These are phyloP conservation scores for Sugiyamaella floridensis DNA, from an alignment of 805 yeast species.

Conservation along the genomic window DNA sequence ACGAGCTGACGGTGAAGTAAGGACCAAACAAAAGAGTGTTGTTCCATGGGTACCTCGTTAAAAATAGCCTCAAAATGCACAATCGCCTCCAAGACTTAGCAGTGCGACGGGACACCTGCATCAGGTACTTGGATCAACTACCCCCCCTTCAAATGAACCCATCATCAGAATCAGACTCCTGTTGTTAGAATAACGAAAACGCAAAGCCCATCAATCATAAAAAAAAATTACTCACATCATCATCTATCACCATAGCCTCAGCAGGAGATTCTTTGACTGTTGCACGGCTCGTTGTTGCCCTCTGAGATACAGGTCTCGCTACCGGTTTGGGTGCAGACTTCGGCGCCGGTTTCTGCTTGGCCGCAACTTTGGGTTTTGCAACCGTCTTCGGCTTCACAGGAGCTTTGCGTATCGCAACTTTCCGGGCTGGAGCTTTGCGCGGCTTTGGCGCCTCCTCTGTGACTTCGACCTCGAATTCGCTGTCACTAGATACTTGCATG, in stretches of 20 bases:
- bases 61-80: too few species aligned
- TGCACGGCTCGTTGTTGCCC: too few species aligned
- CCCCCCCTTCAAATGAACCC: neutral
- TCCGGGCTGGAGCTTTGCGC: neutral
- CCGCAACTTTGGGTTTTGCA: neutral
- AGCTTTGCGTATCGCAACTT: neutral
- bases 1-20: neutral
- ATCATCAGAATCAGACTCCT: neutral
- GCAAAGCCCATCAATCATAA: neutral
- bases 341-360: neutral
- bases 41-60: too few species aligned
- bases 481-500: neutral
- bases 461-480: neutral
- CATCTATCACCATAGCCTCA: neutral
- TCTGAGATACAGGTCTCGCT: too few species aligned
- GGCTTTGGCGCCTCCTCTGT: neutral
- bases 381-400: neutral
- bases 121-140: neutral
- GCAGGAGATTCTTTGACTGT: neutral
- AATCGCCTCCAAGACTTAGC: neutral
- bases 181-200: neutral
- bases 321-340: neutral
- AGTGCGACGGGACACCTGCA: too few species aligned
- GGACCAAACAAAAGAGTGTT: too few species aligned
- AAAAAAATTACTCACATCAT: neutral